phyloP scores from a whole-genome alignment of 371 early-diverging fungal genomes.

The Funneliformis caledonium region DNA sequence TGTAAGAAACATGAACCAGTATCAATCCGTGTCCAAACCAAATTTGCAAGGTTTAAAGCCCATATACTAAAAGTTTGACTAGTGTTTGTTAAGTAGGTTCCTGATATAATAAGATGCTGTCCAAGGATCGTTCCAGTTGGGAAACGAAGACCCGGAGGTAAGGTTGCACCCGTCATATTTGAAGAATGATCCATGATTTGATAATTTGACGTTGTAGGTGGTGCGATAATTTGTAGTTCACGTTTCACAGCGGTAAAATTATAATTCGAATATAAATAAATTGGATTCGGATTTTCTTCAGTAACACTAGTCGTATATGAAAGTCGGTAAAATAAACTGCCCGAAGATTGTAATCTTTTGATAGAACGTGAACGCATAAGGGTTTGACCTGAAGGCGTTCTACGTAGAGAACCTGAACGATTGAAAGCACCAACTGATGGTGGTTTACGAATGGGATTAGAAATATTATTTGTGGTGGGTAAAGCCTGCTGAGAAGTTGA shows the following conservation, averaged over 20 bases:
- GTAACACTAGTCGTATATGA: slow-evolving; percentile 26
- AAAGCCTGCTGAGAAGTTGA: slow-evolving; percentile 48
- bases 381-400: slow-evolving; percentile 40
- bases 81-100: slow-evolving; percentile 72
- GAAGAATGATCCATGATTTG: slow-evolving; percentile 66
- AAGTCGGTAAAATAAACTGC: slow-evolving; percentile 2
- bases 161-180: slow-evolving; percentile 60
- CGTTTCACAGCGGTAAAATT: slow-evolving; percentile 78
- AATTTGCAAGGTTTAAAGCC: slow-evolving; percentile 68
- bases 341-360: slow-evolving; percentile 40
- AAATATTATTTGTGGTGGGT: slow-evolving; percentile 43
- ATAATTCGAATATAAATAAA: slow-evolving; percentile 79
- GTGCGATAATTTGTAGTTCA: slow-evolving; percentile 66
- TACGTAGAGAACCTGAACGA: slow-evolving; percentile 39
- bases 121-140: slow-evolving; percentile 71
- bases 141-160: slow-evolving; percentile 83
- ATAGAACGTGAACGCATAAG: slow-evolving; percentile 44
- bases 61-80: slow-evolving; percentile 75
- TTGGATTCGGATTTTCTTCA: slow-evolving; percentile 50
- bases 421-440: slow-evolving; percentile 49
- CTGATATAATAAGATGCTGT: slow-evolving; percentile 73
- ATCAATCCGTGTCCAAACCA: slow-evolving; percentile 72
- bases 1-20: slow-evolving; percentile 67
- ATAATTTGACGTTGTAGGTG: slow-evolving; percentile 52
- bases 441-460: slow-evolving; percentile 28